phyloP scores from a whole-genome alignment of 2,329 filamentous ascomycete genomes.

The Trichoderma asperellum region DNA sequence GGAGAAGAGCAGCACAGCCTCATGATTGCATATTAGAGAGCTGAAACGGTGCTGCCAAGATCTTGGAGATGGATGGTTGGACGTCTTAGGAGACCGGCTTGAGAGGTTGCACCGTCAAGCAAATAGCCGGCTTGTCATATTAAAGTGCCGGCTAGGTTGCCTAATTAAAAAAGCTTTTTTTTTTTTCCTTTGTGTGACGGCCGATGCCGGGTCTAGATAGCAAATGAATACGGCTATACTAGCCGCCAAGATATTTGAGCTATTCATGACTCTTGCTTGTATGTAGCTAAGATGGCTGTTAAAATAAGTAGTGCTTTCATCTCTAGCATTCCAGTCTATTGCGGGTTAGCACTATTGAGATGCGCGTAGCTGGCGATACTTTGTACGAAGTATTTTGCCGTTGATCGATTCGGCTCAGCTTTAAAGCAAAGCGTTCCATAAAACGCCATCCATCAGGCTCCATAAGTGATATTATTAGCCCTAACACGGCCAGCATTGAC shows the following conservation, averaged over 20 bases:
- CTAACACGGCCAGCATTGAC: not conserved
- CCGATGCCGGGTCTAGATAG: slow-evolving; percentile 13
- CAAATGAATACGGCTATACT: not conserved
- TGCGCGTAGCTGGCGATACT: not conserved
- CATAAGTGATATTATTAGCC: slow-evolving; percentile 2
- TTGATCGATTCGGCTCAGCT: not conserved
- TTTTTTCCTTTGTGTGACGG: not conserved
- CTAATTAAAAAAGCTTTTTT: not conserved
- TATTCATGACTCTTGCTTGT: not conserved
- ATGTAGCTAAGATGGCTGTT: not conserved
- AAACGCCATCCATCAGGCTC: not conserved
- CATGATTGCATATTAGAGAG: not conserved
- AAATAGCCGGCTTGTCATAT: slow-evolving; percentile 16
- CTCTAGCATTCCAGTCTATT: not conserved
- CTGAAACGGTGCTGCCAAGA: slow-evolving; percentile 1
- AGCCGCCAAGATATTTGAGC: not conserved
- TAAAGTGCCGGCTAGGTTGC: slow-evolving; percentile 1
- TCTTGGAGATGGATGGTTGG: slow-evolving; percentile 1
- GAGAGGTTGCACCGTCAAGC: not conserved
- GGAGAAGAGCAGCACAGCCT: slow-evolving; percentile 8
- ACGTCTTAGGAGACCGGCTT: not conserved
- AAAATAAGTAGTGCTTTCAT: not conserved
- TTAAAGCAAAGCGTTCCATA: not conserved
- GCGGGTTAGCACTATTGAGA: not conserved
- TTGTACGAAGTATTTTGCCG: not conserved